phyloP scores from a whole-genome alignment of 768 basidiomycete genomes.

The Boletus pseudo-olivaceus region DNA sequence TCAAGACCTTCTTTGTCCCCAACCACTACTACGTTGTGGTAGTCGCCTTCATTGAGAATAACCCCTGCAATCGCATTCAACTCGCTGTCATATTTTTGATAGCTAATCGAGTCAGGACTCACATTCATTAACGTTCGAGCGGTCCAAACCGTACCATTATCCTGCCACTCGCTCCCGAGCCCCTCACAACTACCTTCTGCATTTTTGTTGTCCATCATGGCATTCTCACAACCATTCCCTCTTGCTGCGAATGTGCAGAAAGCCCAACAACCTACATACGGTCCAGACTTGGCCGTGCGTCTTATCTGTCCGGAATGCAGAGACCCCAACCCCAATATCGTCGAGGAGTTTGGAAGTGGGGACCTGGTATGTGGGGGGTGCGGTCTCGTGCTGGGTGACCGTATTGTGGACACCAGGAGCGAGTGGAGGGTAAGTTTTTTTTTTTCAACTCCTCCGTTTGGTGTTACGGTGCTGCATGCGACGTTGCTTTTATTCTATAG shows the following conservation, averaged over 20 bases:
- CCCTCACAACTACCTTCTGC: slow-evolving; percentile 14
- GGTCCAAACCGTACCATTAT: slow-evolving; percentile 8
- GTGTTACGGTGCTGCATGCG: slow-evolving; percentile 21
- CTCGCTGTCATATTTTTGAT: slow-evolving; percentile 13
- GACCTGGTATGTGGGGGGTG: slow-evolving; percentile 95
- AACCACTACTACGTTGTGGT: slow-evolving; percentile 24
- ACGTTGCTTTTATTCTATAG: slow-evolving; percentile 39
- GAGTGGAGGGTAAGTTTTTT: slow-evolving; percentile 85
- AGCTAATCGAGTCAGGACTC: slow-evolving; percentile 17
- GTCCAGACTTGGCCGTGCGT: slow-evolving; percentile 82
- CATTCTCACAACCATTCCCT: slow-evolving; percentile 77
- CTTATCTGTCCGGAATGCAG: slow-evolving; percentile 95
- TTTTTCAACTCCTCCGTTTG: slow-evolving; percentile 13
- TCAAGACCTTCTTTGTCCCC: slow-evolving; percentile 14
- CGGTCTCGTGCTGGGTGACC: slow-evolving; percentile 92
- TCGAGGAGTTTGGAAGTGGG: slow-evolving; percentile 97
- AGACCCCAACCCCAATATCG: slow-evolving; percentile 89
- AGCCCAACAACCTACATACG: slow-evolving; percentile 57
- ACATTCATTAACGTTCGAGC: slow-evolving; percentile 26
- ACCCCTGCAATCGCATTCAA: slow-evolving; percentile 7
- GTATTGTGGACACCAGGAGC: slow-evolving; percentile 95
- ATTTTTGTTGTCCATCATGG: slow-evolving; percentile 38
- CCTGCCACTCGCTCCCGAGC: slow-evolving; percentile 17
- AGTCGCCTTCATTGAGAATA: slow-evolving; percentile 11
- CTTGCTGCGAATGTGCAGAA: slow-evolving; percentile 55